phyloP scores from a whole-genome alignment of 2,329 filamentous ascomycete species.

The Lasiodiplodia hormozganensis region DNA sequence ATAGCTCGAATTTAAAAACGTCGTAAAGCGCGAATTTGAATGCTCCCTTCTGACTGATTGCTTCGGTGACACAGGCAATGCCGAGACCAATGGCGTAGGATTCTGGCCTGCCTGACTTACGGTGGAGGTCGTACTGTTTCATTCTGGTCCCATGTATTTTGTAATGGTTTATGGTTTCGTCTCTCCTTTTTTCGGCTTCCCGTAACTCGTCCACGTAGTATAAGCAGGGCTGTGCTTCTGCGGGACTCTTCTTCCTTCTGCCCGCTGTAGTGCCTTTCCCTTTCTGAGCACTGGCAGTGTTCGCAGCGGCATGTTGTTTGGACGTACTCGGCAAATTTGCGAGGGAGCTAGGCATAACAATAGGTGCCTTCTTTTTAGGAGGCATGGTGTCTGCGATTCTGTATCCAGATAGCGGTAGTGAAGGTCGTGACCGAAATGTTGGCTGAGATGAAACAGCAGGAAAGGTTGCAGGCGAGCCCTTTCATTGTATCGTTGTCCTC shows the following conservation, averaged over 20 bases:
- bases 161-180: neutral
- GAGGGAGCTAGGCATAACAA: neutral
- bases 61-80: conserved; percentile 1
- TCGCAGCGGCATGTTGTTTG: neutral
- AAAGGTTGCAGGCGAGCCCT: neutral
- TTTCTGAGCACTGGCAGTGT: neutral
- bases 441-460: neutral
- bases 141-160: neutral
- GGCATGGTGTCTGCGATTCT: neutral
- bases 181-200: neutral
- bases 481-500: neutral
- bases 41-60: neutral
- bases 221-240: neutral
- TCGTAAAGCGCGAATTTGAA: neutral
- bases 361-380: neutral
- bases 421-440: neutral
- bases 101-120: neutral
- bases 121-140: too few relatives aligned
- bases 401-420: neutral
- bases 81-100: neutral
- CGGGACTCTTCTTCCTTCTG: neutral
- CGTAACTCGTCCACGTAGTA: neutral
- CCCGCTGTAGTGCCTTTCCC: accelerated
- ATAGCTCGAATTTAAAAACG: neutral
- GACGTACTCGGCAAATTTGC: neutral